Evolutionary conservation across 257 asterid species (phyloP).

Genomic region (Scutellaria barbata): DNA sequence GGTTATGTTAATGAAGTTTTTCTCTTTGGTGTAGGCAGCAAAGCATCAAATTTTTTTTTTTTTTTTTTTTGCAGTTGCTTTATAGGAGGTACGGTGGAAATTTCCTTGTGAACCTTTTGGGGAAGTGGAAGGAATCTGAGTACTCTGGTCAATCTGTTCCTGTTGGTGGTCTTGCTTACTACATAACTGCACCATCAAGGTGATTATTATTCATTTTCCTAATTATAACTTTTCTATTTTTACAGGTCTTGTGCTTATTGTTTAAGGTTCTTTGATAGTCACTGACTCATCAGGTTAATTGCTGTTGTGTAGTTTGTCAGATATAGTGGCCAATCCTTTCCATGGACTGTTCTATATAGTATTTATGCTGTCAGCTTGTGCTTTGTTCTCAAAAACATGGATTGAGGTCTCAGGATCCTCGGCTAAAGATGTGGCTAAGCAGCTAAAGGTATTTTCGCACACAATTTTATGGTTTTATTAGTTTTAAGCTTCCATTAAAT

Average conservation of each 20-base stretch:
- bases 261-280: constrained; percentile 13
- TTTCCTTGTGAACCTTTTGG: constrained; percentile 76
- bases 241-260: neutral
- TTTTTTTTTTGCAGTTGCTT: constrained; percentile 54
- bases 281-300: neutral
- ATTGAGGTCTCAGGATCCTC: constrained; percentile 52
- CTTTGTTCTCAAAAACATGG: constrained; percentile 49
- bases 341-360: constrained; percentile 46
- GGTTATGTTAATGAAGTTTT: neutral
- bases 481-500: neutral
- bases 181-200: constrained; percentile 90
- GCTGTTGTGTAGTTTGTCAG: constrained; percentile 42
- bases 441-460: constrained; percentile 61
- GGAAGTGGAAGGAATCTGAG: constrained; percentile 88
- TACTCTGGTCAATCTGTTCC: constrained; percentile 81
- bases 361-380: constrained; percentile 50
- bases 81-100: constrained; percentile 71
- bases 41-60: constrained; percentile 9
- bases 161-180: constrained; percentile 86
- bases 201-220: constrained; percentile 12
- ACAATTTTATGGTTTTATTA: neutral
- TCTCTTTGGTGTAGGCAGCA: neutral
- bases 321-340: constrained; percentile 45
- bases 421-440: constrained; percentile 50
- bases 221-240: neutral